Evolutionary conservation across 2,329 filamentous ascomycete genomes (phyloP), one percentile per base, ranked within the genome.

Genomic region (Scytalidium sp.): DNA sequence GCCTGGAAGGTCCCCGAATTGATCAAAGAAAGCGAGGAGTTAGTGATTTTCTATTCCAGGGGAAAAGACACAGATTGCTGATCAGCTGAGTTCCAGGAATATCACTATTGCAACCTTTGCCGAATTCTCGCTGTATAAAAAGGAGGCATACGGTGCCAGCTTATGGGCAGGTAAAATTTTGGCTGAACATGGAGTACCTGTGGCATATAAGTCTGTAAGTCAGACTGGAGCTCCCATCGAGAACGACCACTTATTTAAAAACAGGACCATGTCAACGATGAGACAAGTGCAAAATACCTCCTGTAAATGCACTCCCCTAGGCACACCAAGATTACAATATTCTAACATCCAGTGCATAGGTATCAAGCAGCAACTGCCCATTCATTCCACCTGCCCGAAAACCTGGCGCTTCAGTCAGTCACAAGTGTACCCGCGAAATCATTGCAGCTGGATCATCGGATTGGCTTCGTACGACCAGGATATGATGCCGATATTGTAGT

Each of bases 401-500:
- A 70, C 19, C 66, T 69, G 36, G 71, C 73, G 17, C 52, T 76
- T 13, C 67, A 70, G 46, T 66, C 72, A 3, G 68, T 77, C 5
- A 76, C 73, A 0, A 75, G 71, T 3, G 63, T 74, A 1, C 74
- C 75, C 3, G 74, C 75, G 3, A 66, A 63, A 10, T 69, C 72
- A 2, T 58, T 76, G 2, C 68, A 72, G 27, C 63, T 74, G 21
- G 67, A 68, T 41, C 62, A 73, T 50, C 68, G 74, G 2, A 66
- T 77, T 3, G 75, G 75, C 2, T 75, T 70, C 50, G 63, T 64
- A 8, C 66, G 67, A 13, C 57, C 69, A 3, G 73, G 75, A 3
- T 77, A 74, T 50, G 75, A 79, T 56, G 75, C 74, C 13, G 75
- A 79, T 50, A 56, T 78, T 23, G 75, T 75, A 3, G 64, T 77